Evolutionary conservation across 768 basidiomycete species (phyloP), one percentile per base, ranked within the genome.

Genomic region (Lentinula detonsa): DNA sequence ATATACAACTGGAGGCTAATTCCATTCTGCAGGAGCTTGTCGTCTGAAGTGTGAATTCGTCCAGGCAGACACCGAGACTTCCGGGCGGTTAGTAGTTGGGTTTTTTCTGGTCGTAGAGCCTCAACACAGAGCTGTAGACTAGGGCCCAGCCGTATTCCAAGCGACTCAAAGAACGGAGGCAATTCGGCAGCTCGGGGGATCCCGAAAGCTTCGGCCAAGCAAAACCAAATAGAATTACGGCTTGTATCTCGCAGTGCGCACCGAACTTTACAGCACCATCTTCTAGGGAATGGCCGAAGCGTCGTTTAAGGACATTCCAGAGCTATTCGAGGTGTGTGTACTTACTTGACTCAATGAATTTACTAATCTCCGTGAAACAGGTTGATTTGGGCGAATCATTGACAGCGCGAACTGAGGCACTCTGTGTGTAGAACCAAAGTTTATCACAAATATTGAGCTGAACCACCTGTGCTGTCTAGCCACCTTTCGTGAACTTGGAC

Each of bases 401-500:
- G 49, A 85, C 89, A 31, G 90, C 95, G 50, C 82, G 96, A 62
- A 98, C 96, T 7, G 97, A 99, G 72, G 87, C 87, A 59, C 80
- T 98, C 62, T 88, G 96, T 96, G 65, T 7, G 46, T 48, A 23
- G 21, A 68, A 91, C 79, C 34, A 62, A 33, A 18, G 37, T 13
- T 40, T 59, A 40, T 16, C 63, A 40, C 39, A 33, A 5, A 42
- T 13, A 48, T 43, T 51, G 59, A 51, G 57, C 18, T 65, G 42
- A 70, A 67, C 56, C 57, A 46, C 18, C 18, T 61, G 28, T 48
- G 56, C 52, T 61, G 33, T 63, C 7, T 71, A 98, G 96, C 93
- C 5, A 88, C 93, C 10, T 99, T 98, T 75, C 84, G 95, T 39
- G 96, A 99, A 76, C 87, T 99, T 16, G 97, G 97, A 11, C 97